Base-by-base conservation (phyloP, 1,284 basidiomycete genomes). In the Cystobasidium sp. region DNA sequence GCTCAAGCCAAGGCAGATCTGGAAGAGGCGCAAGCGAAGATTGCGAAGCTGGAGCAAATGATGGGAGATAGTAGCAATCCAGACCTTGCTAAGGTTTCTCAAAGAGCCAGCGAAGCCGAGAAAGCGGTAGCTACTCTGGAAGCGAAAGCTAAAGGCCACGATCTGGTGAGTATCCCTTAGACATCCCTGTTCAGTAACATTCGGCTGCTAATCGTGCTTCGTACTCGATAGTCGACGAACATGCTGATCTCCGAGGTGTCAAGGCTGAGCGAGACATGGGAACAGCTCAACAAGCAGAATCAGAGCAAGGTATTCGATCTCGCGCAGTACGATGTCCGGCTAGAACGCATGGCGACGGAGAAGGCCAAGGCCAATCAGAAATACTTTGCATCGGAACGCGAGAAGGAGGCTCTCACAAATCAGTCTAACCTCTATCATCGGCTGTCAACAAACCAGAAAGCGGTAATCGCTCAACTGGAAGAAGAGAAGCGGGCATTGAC, bases 291-390 rank as follows among this genome's bases (percentile, higher is more conserved):
- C 78, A 86, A 88, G 66, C 91, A 93, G 77, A 87, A 94, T 56
- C 89, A 90, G 77, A 89, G 86, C 81, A 96, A 96, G 82, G 88
- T 94, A 0, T 91, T 92, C 77, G 91, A 96, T 72, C 84, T 97
- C 39, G 85, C 87, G 52, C 85, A 85, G 16, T 84, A 90, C 80
- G 96, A 99, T 39, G 49, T 44, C 14, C 16, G 55, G 4, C 63
- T 73, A 5, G 70, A 73, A 46, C 49, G 62, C 16, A 20, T 53
- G 52, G 55, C 24, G 3, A 55, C 20, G 4, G 62, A 91, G 88
- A 91, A 88, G 89, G 91, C 93, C 14, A 97, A 96, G 83, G 89
- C 92, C 22, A 95, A 98, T 79, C 97, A 94, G 85, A 97, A 94
- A 83, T 98, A 90, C 83, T 98, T 90, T 81, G 88, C 91, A 37